These are phyloP conservation scores for Penicillium paxilli DNA, from an alignment of 495 filamentous ascomycete genomes.

Conservation along the genomic window DNA sequence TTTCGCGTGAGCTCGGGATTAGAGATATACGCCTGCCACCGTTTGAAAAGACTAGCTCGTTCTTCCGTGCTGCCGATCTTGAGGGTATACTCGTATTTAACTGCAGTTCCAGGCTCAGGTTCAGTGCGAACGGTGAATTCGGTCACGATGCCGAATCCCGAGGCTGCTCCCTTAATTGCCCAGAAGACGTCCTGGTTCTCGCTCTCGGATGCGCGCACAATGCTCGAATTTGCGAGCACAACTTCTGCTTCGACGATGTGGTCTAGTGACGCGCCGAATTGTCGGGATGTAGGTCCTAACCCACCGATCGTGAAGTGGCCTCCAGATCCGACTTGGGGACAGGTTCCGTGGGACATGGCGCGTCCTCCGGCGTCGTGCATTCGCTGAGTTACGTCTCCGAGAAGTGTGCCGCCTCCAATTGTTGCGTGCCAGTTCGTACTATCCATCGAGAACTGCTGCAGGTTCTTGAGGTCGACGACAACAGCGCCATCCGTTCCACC, in stretches of 20 bases:
- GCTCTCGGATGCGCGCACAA: constrained; percentile 38
- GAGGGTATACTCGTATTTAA: constrained; percentile 39
- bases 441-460: constrained; percentile 55
- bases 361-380: constrained; percentile 63
- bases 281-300: constrained; percentile 59
- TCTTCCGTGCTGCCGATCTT: constrained; percentile 31
- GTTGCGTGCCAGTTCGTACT: constrained; percentile 55
- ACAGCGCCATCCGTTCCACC: constrained; percentile 41
- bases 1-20: constrained; percentile 52
- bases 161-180: constrained; percentile 49
- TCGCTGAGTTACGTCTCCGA: constrained; percentile 59
- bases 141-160: constrained; percentile 49
- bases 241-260: constrained; percentile 59
- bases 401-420: constrained; percentile 62
- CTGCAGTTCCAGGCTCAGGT: constrained; percentile 25
- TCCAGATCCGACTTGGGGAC: constrained; percentile 66
- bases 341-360: constrained; percentile 68
- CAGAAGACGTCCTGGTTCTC: constrained; percentile 53
- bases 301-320: constrained; percentile 76
- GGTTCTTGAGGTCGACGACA: constrained; percentile 40
- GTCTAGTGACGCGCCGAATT: constrained; percentile 66
- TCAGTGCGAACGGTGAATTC: constrained; percentile 47
- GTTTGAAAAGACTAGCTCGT: constrained; percentile 34
- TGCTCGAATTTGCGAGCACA: constrained; percentile 60
- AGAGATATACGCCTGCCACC: constrained; percentile 38